Evolutionary conservation across 1,139 yeast genomes (phyloP), one percentile per base, ranked within the genome.

Genomic region (Magnusiomyces ingens): DNA sequence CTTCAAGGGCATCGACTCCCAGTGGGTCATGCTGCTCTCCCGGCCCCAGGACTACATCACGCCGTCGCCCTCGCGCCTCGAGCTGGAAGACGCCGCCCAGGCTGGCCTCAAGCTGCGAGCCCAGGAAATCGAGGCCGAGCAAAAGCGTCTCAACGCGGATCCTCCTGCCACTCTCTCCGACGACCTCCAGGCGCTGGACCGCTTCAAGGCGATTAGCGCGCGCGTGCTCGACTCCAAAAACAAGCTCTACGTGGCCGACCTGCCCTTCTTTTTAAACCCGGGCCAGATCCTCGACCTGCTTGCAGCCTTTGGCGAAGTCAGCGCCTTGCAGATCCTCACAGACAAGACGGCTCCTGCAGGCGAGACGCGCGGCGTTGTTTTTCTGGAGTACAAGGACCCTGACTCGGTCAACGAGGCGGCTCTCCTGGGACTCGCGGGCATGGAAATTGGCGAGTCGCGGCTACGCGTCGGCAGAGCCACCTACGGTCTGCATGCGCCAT

Each of bases 21-120:
- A 56, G 45, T 10, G 62, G 82, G 13, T 62, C 58, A 1, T 53
- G 49, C 38, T 18, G 13, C 63, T 83, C 2, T 59, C 67, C 10
- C 74, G 95, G 60, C 93, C 94, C 1, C 70, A 71, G n/a, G 85
- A 81, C 56, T 87, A 83, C 61, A 75, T 84, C 26, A 75, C 78
- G 11, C 73, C 75, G 5, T 15, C 15, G 41, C 51, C 38, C 38
- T 26, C 35, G n/a, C 26, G 26, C 29, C 15, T 22, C 3, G 38
- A 44, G n/a, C n/a, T 44, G 11, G 38, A 44, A n/a, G 22, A 44
- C 5, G 32, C 26, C 37, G 17, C 26, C 3, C 6, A 13, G 8
- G 47, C 10, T 22, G 11, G 37, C 11, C 4, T 26, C 32, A 26
- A 26, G 32, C 32, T 26, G 32, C 32, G 32, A 5, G 37, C 17